Evolutionary conservation across 305 asterid species (phyloP), one percentile per base, ranked within the genome.

Genomic region (Solanum hybrid): DNA sequence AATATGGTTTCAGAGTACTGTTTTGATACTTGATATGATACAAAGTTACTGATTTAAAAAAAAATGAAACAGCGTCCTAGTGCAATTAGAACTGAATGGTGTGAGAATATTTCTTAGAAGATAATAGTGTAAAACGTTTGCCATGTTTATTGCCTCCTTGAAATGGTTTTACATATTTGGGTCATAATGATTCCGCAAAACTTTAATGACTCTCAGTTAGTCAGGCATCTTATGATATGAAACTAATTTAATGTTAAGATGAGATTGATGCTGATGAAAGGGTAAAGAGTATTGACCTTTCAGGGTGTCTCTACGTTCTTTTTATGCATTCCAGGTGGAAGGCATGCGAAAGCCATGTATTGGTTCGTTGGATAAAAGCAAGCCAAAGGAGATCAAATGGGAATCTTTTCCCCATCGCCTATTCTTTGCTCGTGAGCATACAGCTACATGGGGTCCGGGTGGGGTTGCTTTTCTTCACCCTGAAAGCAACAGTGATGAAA

Each of bases 391-490:
- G 84, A 90, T 91, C 72, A 86, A 88, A 14, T 96, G 99, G 99
- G 95, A 93, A 92, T 92, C 92, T 75, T 92, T 94, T 89, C 98
- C 97, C 87, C 97, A 95, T 90, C 98, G 98, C 35, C 88, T 97
- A 86, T 96, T 96, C 94, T 97, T 96, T 88, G 99, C 91, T 91
- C 96, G 94, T 81, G 99, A 96, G 7, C 38, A 77, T 86, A 94
- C 97, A 3, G 89, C 89, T 60, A 95, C 98, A 11, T 97, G 99
- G 99, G 99, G 99, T 88, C 95, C 96, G 3, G 99, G 99, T 87
- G 99, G 99, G 87, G 98, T 96, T 92, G 99, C 99, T 89, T 97
- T 97, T 91, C 97, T 97, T 89, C 93, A 96, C 86, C 99, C 99
- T 42, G 92, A 91, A 89, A 93, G 95, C 91, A 92, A 91, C 91